A percentile compares a stretch with the other conserved stretches of the same genome.
Evolutionary conservation across 768 basidiomycete genomes (phyloP).

Genomic region (Nidularia pulvinata): DNA sequence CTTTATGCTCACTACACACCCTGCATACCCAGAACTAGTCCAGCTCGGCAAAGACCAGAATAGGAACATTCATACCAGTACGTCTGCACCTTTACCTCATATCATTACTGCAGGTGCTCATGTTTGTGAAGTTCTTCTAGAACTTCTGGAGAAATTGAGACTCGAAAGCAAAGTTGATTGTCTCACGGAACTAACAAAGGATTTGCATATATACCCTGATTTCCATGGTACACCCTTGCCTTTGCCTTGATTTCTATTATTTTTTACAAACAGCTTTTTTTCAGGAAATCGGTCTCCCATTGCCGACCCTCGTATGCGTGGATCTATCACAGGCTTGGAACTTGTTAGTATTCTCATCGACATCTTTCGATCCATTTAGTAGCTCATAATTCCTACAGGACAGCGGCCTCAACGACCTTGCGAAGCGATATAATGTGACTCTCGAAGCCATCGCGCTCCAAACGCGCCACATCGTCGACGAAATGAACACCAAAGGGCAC

Average conservation of each 20-base stretch:
- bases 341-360: slow-evolving; percentile 43
- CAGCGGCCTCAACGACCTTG: slow-evolving; percentile 74
- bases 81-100: slow-evolving; percentile 6
- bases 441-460: slow-evolving; percentile 94
- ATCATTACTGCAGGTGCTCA: not conserved
- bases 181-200: slow-evolving; percentile 84
- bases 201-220: slow-evolving; percentile 95
- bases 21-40: slow-evolving; percentile 74
- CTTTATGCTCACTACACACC: slow-evolving; percentile 92
- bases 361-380: not conserved
- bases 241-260: not conserved
- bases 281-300: slow-evolving; percentile 95
- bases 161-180: slow-evolving; percentile 52
- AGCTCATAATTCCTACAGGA: slow-evolving; percentile 43
- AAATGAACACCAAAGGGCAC: slow-evolving; percentile 86
- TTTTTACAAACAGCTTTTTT: not conserved
- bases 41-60: slow-evolving; percentile 58
- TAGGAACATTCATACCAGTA: slow-evolving; percentile 60
- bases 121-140: slow-evolving; percentile 58
- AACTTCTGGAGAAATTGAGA: slow-evolving; percentile 68
- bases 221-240: slow-evolving; percentile 66
- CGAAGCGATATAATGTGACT: slow-evolving; percentile 87
- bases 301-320: slow-evolving; percentile 94
- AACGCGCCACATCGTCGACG: slow-evolving; percentile 91
- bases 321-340: slow-evolving; percentile 85